Evolutionary conservation across 2,329 filamentous ascomycete genomes (phyloP).

Genomic region (Truncatella angustata): DNA sequence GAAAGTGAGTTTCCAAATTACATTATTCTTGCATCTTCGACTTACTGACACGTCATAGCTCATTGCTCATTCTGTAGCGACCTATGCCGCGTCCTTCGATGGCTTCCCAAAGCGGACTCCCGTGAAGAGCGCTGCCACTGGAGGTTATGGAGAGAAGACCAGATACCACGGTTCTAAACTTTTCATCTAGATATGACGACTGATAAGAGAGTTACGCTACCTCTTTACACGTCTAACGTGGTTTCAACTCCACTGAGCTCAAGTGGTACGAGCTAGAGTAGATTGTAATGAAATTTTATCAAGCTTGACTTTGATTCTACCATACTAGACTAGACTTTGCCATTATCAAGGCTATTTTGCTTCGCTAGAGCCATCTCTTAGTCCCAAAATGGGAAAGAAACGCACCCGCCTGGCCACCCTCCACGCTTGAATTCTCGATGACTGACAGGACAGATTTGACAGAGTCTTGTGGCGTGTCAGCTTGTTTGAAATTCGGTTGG

Average conservation of each 20-base stretch:
- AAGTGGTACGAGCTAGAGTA: too few species aligned
- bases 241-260: too few species aligned
- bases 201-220: not conserved
- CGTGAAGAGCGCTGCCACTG: slow-evolving; percentile 19
- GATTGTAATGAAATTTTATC: too few species aligned
- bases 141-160: slow-evolving; percentile 29
- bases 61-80: slow-evolving; percentile 72
- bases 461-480: slow-evolving; percentile 18
- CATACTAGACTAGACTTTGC: not conserved
- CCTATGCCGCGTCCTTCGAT: slow-evolving; percentile 63
- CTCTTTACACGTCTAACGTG: too few species aligned
- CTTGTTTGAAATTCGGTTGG: slow-evolving; percentile 22
- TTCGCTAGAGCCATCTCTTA: slow-evolving; percentile 48
- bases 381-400: slow-evolving; percentile 55
- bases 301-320: too few species aligned
- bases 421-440: slow-evolving; percentile 23
- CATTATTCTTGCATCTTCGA: not conserved
- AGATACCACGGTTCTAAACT: slow-evolving; percentile 52
- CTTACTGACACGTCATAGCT: slow-evolving; percentile 37
- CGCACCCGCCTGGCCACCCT: slow-evolving; percentile 38
- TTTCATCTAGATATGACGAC: slow-evolving; percentile 34
- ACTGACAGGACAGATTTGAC: slow-evolving; percentile 19
- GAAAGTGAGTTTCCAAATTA: slow-evolving; percentile 41
- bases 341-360: not conserved
- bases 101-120: slow-evolving; percentile 58